phyloP scores from a whole-genome alignment of 768 basidiomycete genomes.

The Fomitopsis serialis region DNA sequence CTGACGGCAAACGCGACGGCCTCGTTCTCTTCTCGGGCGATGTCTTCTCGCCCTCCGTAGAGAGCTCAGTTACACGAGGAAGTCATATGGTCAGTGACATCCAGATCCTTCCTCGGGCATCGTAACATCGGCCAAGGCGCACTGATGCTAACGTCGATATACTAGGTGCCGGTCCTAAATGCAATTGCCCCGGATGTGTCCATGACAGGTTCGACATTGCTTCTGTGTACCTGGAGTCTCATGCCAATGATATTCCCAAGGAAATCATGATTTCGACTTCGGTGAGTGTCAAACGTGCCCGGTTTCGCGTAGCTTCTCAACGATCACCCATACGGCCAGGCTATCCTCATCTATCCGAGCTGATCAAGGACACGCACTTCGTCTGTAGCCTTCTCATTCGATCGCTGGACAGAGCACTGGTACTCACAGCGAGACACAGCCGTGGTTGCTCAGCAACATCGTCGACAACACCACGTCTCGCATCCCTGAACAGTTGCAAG shows the following conservation, averaged over 20 bases:
- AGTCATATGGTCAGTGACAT: constrained; percentile 72
- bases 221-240: background rate
- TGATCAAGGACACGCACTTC: constrained; percentile 71
- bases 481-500: constrained; percentile 55
- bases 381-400: constrained; percentile 35
- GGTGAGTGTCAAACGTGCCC: constrained; percentile 33
- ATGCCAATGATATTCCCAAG: constrained; percentile 34
- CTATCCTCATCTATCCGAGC: constrained; percentile 58
- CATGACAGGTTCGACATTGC: constrained; percentile 57
- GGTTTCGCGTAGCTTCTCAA: background rate
- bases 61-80: constrained; percentile 83
- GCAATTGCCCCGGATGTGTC: constrained; percentile 74
- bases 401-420: background rate
- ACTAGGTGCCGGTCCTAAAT: constrained; percentile 84
- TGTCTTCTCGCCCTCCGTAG: constrained; percentile 81
- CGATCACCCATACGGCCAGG: constrained; percentile 31
- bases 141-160: background rate
- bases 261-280: constrained; percentile 93
- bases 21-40: constrained; percentile 86
- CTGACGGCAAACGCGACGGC: constrained; percentile 58
- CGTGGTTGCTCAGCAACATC: constrained; percentile 90
- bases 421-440: constrained; percentile 34
- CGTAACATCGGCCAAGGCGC: background rate
- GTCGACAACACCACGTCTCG: constrained; percentile 58
- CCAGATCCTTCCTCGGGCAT: constrained; percentile 3